Conservation (phyloP, 164 flowering plant genomes). For the Echeveria elegans region DNA sequence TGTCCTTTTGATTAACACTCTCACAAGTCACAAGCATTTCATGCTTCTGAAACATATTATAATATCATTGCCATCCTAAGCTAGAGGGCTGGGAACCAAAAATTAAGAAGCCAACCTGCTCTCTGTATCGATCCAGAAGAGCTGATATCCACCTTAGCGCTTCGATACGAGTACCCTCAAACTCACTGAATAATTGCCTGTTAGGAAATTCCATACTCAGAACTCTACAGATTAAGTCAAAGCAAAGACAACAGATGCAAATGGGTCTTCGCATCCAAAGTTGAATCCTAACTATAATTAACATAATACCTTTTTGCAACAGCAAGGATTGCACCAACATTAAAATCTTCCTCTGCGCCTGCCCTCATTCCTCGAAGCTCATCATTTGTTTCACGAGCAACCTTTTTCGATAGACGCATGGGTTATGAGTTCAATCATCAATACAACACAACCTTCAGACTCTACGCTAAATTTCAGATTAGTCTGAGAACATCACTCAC, state of each 20-base stretch:
- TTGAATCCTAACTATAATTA: background rate
- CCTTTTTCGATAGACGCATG: constrained; percentile 29
- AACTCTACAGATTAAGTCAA: background rate
- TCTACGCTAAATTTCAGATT: background rate
- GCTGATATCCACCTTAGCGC: constrained; percentile 88
- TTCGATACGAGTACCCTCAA: constrained; percentile 92
- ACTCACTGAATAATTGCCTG: constrained; percentile 80
- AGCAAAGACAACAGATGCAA: no score
- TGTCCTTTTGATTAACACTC: no score
- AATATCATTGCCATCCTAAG: no score
- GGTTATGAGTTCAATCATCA: background rate
- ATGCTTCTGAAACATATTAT: no score
- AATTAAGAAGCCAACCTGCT: constrained; percentile 42
- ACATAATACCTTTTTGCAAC: constrained; percentile 72
- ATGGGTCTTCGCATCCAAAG: no score
- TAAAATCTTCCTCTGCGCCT: constrained; percentile 80
- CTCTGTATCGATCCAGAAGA: constrained; percentile 64
- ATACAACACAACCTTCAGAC: no score
- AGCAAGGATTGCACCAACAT: constrained; percentile 77
- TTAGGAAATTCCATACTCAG: constrained; percentile 10
- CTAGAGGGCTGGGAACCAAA: no score
- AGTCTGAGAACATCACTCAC: constrained; percentile 28
- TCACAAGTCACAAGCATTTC: no score
- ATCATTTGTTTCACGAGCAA: constrained; percentile 96
- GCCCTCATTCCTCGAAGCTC: constrained; percentile 76